Conservation (phyloP, 192 early-diverging fungal species). For the Backusella circina region DNA sequence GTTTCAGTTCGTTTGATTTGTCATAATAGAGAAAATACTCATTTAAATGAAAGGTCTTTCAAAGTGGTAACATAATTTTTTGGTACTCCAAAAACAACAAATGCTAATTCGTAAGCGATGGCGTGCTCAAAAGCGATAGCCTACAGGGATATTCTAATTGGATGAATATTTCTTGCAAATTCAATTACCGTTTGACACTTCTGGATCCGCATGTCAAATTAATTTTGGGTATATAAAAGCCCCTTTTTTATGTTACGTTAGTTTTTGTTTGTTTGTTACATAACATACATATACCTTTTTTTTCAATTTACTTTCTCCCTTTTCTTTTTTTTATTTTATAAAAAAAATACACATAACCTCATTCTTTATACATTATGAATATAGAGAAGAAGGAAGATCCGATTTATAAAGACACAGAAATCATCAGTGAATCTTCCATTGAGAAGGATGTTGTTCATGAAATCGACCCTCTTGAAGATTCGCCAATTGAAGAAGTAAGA, state of each 20-base stretch:
- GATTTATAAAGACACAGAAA: neutral
- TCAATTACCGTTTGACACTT: neutral
- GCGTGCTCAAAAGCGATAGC: neutral
- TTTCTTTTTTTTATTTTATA: neutral
- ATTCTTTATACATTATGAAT: neutral
- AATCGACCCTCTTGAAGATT: slow-evolving; percentile 33
- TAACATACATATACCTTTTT: neutral
- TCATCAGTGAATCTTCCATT: neutral
- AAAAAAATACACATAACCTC: neutral
- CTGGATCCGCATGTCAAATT: neutral
- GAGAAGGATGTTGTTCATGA: neutral
- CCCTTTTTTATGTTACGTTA: neutral
- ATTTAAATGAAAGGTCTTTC: no score
- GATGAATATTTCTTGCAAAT: neutral
- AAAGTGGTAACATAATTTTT: neutral
- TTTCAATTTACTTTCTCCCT: neutral
- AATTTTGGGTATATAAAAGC: neutral
- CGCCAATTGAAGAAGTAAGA: slow-evolving; percentile 72
- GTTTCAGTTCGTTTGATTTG: neutral
- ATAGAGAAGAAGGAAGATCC: neutral
- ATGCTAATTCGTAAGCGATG: neutral
- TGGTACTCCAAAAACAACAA: neutral
- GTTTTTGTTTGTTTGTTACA: neutral
- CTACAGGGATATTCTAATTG: neutral
- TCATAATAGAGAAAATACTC: neutral